Evolutionary conservation across 1,139 yeast species (phyloP), one percentile per base, ranked within the genome.

Genomic region (Meyerozyma sp.): DNA sequence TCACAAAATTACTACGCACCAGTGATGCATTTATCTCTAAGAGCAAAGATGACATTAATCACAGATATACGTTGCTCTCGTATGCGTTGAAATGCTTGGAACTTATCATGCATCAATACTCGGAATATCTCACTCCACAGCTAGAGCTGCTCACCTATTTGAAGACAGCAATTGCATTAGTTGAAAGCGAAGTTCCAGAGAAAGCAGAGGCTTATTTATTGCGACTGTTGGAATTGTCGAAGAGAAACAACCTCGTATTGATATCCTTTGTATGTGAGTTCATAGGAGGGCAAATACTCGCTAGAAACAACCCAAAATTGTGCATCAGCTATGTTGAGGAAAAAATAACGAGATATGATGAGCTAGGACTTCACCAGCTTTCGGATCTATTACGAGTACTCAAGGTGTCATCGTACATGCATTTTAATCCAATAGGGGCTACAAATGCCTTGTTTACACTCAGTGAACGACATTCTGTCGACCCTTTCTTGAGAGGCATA

Each of bases 171-270:
- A 20, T 18, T 20, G 25, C 26, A 10, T n/a, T 20, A 13, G n/a
- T 20, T n/a, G 26, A 34, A 34, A 16, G n/a, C 8, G 26, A 34
- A 10, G 32, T 36, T 8, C 10, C 14, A 2, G 18, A 36, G 6
- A 30, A 37, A 1, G 39, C 42, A 11, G 40, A 25, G 16, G 29
- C 27, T 11, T 18, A 21, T 21, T 39, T 45, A 16, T 26, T 46
- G 14, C 18, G 21, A 11, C 16, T 21, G 25, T 34, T 34, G 14
- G 16, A 34, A 18, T 18, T 34, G 8, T 10, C 37, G 6, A 8
- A 8, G 11, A 34, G 37, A 18, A 16, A 34, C 21, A 34, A 34
- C 14, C 37, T 34, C 25, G 14, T 34, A 16, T 10, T 34, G 21
- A 20, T 34, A 9, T 34, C 37, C 11, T 34, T 34, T 10, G 26